Base-by-base conservation (phyloP, 352 stramenopile species). In the Pythium periplocum region DNA sequence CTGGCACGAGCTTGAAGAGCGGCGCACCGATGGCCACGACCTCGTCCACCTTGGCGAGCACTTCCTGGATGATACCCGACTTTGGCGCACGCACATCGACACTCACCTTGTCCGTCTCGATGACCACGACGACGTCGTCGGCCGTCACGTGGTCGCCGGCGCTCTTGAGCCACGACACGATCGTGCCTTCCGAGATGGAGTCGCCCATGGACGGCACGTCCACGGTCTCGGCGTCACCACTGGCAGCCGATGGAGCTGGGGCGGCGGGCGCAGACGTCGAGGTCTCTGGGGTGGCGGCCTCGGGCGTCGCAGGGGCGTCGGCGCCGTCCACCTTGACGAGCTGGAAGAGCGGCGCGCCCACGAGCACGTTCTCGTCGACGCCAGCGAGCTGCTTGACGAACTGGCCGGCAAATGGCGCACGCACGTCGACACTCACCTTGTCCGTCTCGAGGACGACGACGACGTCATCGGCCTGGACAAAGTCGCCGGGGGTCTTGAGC, bases 371-470 rank as follows among this genome's bases (percentile, higher is more conserved):
- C 60, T 97, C 93, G 63, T 99, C 96, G 17, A 93, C 81, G 78
- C 74, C 51, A 51, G 95, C 70, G 91, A 84, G 62, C 83, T 96
- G 80, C 74, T 98, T 82, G 3, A 82, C 80, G 49, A 99, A 73
- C 47, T 76, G 80, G 38, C 96, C 96, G 11, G 75, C 74, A 50
- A 91, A 82, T 1, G 88, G 79, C 39, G 94, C 77, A 39, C 93
- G 76, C 10, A 97, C 85, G 51, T 96, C 85, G 10, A 97, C 83
- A 56, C 76, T 95, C n/a, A 94, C 96, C 73, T 99, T 99, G 73
- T 99, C 97, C 7, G 97, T 99, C 76, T 99, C 97, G 5, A 99
- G 77, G 45, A 98, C 89, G n/a, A 98, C 86, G 1, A 99, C 87
- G n/a, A 99, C 95, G 37, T 99, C 96, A 67, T 99, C 96, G 42